Percentiles rank a stretch among this genome's conserved stretches.
These are phyloP conservation scores for Calvatia gigantea DNA, from an alignment of 768 basidiomycete genomes.

Conservation along the genomic window DNA sequence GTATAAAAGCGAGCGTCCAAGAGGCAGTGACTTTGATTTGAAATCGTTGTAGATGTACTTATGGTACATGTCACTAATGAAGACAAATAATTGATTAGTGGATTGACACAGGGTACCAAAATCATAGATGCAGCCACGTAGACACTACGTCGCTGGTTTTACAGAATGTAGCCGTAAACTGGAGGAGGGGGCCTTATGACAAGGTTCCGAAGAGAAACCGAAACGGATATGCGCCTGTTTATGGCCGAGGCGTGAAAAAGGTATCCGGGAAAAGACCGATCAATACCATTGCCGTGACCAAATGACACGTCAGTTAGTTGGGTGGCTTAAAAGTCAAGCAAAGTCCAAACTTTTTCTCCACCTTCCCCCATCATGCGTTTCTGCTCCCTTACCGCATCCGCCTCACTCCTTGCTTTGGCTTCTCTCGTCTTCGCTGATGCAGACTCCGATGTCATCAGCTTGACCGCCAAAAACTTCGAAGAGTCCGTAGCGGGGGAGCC, in stretches of 20 bases:
- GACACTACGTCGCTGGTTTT: neutral
- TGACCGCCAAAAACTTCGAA: conserved; percentile 71
- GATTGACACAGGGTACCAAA: neutral
- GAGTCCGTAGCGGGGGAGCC: conserved; percentile 59
- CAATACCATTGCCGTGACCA: conserved; percentile 9
- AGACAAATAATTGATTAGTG: neutral
- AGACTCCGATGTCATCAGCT: conserved; percentile 77
- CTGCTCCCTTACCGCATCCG: conserved; percentile 47
- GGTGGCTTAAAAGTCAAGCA: conserved; percentile 13
- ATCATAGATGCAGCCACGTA: conserved; percentile 8
- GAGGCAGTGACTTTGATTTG: conserved; percentile 71
- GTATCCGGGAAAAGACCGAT: conserved; percentile 1
- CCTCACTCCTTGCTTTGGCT: conserved; percentile 48
- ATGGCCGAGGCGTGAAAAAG: neutral
- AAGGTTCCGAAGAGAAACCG: neutral
- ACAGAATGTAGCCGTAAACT: neutral
- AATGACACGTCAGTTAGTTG: conserved; percentile 50
- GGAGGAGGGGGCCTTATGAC: neutral
- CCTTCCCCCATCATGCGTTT: conserved; percentile 58
- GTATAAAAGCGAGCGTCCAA: conserved; percentile 63
- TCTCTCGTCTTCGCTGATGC: conserved; percentile 52
- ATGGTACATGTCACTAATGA: neutral
- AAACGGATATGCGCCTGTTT: neutral
- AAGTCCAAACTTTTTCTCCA: conserved; percentile 17
- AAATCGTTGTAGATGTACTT: conserved; percentile 26